Evolutionary conservation across 1,284 basidiomycete species (phyloP), one percentile per base, ranked within the genome.

Genomic region (Ganoderma lingzhi): DNA sequence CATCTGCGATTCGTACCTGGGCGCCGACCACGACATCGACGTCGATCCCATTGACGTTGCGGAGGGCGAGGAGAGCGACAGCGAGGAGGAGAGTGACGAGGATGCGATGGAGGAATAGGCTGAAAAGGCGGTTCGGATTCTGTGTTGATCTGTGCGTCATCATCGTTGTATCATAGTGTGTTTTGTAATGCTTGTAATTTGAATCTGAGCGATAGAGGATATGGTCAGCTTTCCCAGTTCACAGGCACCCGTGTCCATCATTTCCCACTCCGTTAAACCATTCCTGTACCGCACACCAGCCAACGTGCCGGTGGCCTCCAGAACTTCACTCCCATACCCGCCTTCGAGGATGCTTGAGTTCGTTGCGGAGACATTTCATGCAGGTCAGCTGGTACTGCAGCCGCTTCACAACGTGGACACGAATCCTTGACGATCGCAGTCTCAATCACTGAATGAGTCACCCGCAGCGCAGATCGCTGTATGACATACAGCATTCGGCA

Each of bases 1-100:
- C 70, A 96, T 99, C 74, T 97, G 95, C 76, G 97, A 98, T 80
- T 93, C 92, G 66, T 98, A 97, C 79, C 84, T 93, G 41, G 95
- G 94, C 51, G 95, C 94, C 37, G 96, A 97, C 78, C 95, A 97
- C 78, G 95, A 96, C 79, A 92, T 97, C 79, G 88, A 89, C 65
- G 78, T 97, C 65, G 91, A 93, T 51, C 84, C 88, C 15, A 87
- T 98, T 73, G 90, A 92, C 41, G 95, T 97, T 59, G 94, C 91
- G 0, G 94, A 97, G 80, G 96, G 96, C 4, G 95, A 95, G 78
- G 88, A 89, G 55, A 89, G 87, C 71, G 93, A 95, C n/a, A 92
- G 92, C 68, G 93, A 94, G 68, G 92, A 92, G 65, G 83, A 84
- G 72, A 91, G 89, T 63, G 82, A 81, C 48, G 81, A 77, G 35